Evolutionary conservation across 352 stramenopile genomes (phyloP), one percentile per base, ranked within the genome.

Genomic region (Phytophthora palmivora): DNA sequence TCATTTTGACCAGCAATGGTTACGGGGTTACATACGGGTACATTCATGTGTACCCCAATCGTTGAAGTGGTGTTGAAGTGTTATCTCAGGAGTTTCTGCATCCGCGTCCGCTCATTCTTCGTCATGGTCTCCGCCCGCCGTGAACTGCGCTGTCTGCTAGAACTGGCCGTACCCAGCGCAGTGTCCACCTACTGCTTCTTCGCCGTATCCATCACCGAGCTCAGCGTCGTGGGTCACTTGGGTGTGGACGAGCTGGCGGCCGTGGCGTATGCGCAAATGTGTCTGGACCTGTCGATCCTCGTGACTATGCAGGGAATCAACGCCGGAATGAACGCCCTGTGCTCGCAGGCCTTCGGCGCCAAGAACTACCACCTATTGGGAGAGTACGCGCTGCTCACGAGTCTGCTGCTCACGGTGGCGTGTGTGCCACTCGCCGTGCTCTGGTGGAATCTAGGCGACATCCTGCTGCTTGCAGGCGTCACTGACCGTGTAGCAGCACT

Each of bases 241-340:
- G 88, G 86, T 38, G 83, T 91, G 21, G 67, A 86, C 52, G 78
- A 92, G 45, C 73, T 96, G 42, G 87, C 88, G n/a, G 84, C 83
- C 38, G 80, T 91, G 14, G 70, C 88, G 21, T 91, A 92, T 65
- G 78, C 88, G 46, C 84, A 91, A 52, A 87, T 94, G 72, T 79
- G 84, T 24, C 75, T 94, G 44, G 82, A 94, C 46, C 79, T 95
- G 34, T 85, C 79, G 9, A 88, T 83, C 39, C 76, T 91, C 28
- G 68, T 94, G 18, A 86, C 91, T 58, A 91, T 91, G 79, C 85
- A 92, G 51, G 78, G 86, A 37, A 89, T 94, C 50, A 91, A 90
- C 53, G 70, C 82, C 42, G 85, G 85, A 22, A 83, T 94, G 60
- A 95, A 92, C 59, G 66, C 83, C 43, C 79, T 96, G 16, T 91